Base-by-base conservation (phyloP, 495 filamentous ascomycete genomes). In the Mytilinidion resinicola region DNA sequence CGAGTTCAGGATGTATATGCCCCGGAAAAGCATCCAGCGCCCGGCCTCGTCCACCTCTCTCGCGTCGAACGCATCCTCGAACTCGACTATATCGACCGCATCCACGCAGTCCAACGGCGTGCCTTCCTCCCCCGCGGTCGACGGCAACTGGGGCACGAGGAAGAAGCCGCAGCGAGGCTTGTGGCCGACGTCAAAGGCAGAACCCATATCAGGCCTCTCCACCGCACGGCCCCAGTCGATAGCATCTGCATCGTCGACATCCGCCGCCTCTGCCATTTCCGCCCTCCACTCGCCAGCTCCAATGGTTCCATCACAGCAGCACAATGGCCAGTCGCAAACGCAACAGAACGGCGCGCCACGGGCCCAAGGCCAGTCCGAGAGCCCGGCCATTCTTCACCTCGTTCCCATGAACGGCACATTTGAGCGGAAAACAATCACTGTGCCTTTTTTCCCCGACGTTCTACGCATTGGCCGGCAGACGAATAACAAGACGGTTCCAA, bases 401-500 rank as follows among this genome's bases (percentile, higher is more conserved):
- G 73, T 88, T 9, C 93, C 93, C 4, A 77, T 96, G 60, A 98
- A 96, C 57, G 87, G 87, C 39, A 97, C 92, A 4, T 98, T 98
- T 68, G 93, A 97, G 65, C 85, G 90, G 63, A 98, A 98, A 72
- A 91, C 91, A 15, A 97, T 98, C 67, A 85, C 80, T 15, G 85
- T 98, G 17, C 93, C 93, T 11, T 95, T 83, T 70, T 87, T 77
- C 63, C 93, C 93, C 12, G 92, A 97, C 8, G 85, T 89, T 4
- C 75, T 97, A 55, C 84, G 90, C 48, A 96, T 98, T 66, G 93
- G 93, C 49, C 88, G 93, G 25, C 93, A 98, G 74, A 98, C 93
- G 12, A 98, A 98, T 71, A 85, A 86, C 19, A 96, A 96, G 71
- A 97, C 93, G 1, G 78, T 95, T 10, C 93, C 93, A 0, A 93